Percentiles rank a stretch among this genome's conserved stretches.
Evolutionary conservation across 805 yeast genomes (phyloP).

Genomic region (Wickerhamomyces chaumierensis): DNA sequence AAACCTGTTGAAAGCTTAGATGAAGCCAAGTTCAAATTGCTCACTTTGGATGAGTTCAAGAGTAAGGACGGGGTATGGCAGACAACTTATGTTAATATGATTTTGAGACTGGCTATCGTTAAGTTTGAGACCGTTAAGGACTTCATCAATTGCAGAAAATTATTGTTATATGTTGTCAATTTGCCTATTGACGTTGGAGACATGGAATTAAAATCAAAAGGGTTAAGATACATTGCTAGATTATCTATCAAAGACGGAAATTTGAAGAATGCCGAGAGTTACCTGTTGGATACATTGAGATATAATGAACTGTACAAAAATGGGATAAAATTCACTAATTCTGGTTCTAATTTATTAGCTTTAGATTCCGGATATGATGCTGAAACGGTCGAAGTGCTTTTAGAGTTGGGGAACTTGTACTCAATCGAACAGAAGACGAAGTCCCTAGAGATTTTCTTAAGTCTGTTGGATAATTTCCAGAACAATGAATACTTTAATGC

Average conservation of each 20-base stretch:
- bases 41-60: constrained; percentile 15
- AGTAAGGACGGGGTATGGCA: constrained; percentile 21
- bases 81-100: constrained; percentile 25
- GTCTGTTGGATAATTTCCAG: constrained; percentile 15
- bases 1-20: neutral
- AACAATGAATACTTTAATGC: neutral
- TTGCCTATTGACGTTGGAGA: constrained; percentile 21
- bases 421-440: constrained; percentile 8
- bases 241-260: constrained; percentile 14
- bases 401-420: constrained; percentile 17
- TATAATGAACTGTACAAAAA: constrained; percentile 14
- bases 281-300: constrained; percentile 20
- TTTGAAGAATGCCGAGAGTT: constrained; percentile 17
- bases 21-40: constrained; percentile 10
- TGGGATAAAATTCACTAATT: constrained; percentile 8
- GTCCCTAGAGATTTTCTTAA: constrained; percentile 25
- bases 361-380: constrained; percentile 8
- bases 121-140: constrained; percentile 18
- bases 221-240: constrained; percentile 26
- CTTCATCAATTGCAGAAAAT: constrained; percentile 14
- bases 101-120: constrained; percentile 27
- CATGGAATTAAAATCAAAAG: constrained; percentile 14
- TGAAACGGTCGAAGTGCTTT: constrained; percentile 15
- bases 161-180: constrained; percentile 20
- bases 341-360: constrained; percentile 11